These are phyloP conservation scores for Aspergillus sparsus DNA, from an alignment of 495 filamentous ascomycete genomes.

Conservation along the genomic window DNA sequence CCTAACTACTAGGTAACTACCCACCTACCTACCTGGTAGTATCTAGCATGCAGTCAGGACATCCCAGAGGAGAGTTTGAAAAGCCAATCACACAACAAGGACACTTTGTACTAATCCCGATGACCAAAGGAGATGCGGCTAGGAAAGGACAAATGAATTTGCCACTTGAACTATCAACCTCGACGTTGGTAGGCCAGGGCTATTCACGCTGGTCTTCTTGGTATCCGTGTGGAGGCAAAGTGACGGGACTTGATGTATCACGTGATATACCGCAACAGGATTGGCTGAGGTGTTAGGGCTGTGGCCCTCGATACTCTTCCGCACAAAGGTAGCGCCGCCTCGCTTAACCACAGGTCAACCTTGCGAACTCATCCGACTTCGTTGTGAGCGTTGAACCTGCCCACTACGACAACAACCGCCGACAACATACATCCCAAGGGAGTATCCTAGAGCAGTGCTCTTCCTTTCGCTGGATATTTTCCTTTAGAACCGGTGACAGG, in stretches of 20 bases:
- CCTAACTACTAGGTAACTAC: too few relatives aligned
- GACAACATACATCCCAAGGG: slow-evolving; percentile 50
- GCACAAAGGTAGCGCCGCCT: slow-evolving; percentile 42
- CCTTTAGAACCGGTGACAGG: slow-evolving; percentile 55
- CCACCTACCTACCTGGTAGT: too few relatives aligned
- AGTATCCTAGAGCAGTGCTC: slow-evolving; percentile 42
- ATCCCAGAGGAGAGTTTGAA: too few relatives aligned
- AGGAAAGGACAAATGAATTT: background rate
- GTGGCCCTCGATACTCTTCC: slow-evolving; percentile 40
- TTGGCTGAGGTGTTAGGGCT: slow-evolving; percentile 42
- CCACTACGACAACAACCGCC: slow-evolving; percentile 54
- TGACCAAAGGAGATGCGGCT: too few relatives aligned
- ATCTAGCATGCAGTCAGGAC: too few relatives aligned
- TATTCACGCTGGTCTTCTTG: background rate
- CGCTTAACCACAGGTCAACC: slow-evolving; percentile 41
- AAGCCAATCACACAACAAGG: too few relatives aligned
- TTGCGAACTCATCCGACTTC: slow-evolving; percentile 47
- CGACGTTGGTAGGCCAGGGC: background rate
- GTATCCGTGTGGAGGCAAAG: background rate
- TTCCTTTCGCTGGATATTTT: slow-evolving; percentile 42
- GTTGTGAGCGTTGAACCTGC: slow-evolving; percentile 50
- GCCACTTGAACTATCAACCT: background rate
- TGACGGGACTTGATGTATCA: slow-evolving; percentile 11
- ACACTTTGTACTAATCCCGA: too few relatives aligned
- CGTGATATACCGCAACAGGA: slow-evolving; percentile 27